Percentiles rank a stretch among this genome's conserved stretches.
phyloP scores from a whole-genome alignment of 257 asterid species.

The Jaltomata sinuosa region DNA sequence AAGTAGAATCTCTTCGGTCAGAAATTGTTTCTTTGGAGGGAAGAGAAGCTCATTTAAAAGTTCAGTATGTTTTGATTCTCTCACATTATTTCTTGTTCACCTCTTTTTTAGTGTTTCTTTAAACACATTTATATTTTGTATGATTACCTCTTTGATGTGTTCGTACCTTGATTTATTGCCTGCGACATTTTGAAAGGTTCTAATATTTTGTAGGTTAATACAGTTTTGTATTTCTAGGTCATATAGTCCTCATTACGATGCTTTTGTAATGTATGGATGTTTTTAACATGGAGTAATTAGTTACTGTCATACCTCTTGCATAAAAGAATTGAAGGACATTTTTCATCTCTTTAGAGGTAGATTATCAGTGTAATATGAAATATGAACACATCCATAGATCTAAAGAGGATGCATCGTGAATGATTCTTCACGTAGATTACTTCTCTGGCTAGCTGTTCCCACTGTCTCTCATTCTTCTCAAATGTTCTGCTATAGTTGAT shows the following conservation, averaged over 20 bases:
- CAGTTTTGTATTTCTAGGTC: not conserved
- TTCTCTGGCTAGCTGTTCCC: too few species aligned
- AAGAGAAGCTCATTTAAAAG: constrained; percentile 78
- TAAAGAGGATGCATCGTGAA: not conserved
- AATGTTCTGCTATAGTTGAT: too few species aligned
- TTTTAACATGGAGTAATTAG: not conserved
- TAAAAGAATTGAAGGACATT: not conserved
- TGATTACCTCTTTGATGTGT: not conserved
- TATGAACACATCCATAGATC: not conserved
- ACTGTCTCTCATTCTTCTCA: too few species aligned
- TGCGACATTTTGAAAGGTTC: not conserved
- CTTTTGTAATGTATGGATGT: not conserved
- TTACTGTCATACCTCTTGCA: not conserved
- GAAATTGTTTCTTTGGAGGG: constrained; percentile 79
- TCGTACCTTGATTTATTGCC: not conserved
- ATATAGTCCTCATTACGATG: not conserved
- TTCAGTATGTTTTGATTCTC: constrained; percentile 43
- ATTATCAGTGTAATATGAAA: not conserved
- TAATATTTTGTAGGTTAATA: not conserved
- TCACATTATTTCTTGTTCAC: not conserved
- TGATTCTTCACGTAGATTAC: not conserved
- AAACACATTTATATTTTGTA: not conserved
- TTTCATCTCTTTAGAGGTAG: not conserved
- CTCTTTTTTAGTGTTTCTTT: not conserved
- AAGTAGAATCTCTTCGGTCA: constrained; percentile 90